Base-by-base conservation (phyloP, 2,329 filamentous ascomycete species). In the Aotearoamyces nothofagi region DNA sequence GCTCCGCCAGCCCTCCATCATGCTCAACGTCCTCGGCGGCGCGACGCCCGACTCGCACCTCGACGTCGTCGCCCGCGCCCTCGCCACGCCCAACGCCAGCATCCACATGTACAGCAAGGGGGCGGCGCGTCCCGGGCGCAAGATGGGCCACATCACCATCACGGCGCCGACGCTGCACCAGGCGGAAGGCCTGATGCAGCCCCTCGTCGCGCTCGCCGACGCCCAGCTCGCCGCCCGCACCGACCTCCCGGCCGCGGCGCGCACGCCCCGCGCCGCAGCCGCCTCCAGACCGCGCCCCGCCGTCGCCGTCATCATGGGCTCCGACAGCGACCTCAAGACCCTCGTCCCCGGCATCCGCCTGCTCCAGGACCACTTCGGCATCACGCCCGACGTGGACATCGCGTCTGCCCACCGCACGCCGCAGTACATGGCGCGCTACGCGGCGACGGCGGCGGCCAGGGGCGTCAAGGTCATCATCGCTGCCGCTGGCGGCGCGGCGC, bases 31-130 rank as follows among this genome's bases (percentile, higher is more conserved):
- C 32, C 63, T 86, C 0, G 79, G 79, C 12, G 79, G 78, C 26
- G 63, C 69, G n/a, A 53, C 57, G 1, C 51, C 62, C n/a, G 60
- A 70, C 29, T 78, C 78, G 0, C 78, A 86, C 43, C 54, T 67
- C 7, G 49, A 61, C 8, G 48, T 63, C 14, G 47, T 69, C 22
- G 52, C 65, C 25, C 54, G 55, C 28, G 73, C 76, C 2, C 55
- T 75, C 17, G 57, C 63, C 25, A 61, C 64, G 30, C 66, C 64
- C 24, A 68, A 63, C 31, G 70, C 66, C 20, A 66, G 61, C 29
- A 64, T 94, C 8, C 87, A 98, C 46, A 69, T 94, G 26, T 98
- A 98, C 56, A 86, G 86, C 45, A 96, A 96, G 56, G n/a, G n/a
- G n/a, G 71, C 69, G 26, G 79, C 84, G 15, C 81, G 84, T 43